Base-by-base conservation (phyloP, 2,329 filamentous ascomycete genomes). In the Graphilbum fragrans region DNA sequence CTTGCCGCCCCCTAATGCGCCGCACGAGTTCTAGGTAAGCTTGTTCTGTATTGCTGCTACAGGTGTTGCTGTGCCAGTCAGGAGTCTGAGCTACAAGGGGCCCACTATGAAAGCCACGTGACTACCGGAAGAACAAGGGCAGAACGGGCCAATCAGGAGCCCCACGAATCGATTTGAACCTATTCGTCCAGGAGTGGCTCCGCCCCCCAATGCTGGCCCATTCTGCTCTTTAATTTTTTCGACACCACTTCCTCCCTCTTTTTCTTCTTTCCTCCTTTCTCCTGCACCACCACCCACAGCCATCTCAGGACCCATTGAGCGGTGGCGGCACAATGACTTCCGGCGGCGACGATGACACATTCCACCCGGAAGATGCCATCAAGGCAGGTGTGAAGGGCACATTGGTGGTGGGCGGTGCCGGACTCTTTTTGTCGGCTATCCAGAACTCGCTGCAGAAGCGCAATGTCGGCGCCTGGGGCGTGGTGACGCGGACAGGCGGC, bases 401-500 rank as follows among this genome's bases (percentile, higher is more conserved):
- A 33, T 53, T 70, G 48, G 60, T 78, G 49, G 72, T 70, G 37
- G 74, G 77, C 50, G 62, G 64, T 43, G 69, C 69, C 40, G 81
- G 81, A 52, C 63, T 79, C 46, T 70, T 70, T 17, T 54, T 60
- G 32, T 50, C 57, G 7, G 65, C 65, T 7, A 72, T 94, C 50
- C 84, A 88, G 67, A 96, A 94, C 68, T 86, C 87, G 45, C 73
- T 95, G 52, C 72, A 80, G 42, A 87, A 79, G 67, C 72, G 77
- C 58, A 94, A 94, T 61, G 69, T 92, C 50, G 86, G 87, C 53
- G 73, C 80, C 47, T 76, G 81, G 67, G 83, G 84, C 51, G 73
- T 94, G 55, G 80, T 96, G 58, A 84, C 84, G 37, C 77, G 78
- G 55, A 81, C 79, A 43, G 88, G 87, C 50, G 69, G 80, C 55